phyloP scores from a whole-genome alignment of 2,329 filamentous ascomycete species.

The Colletotrichum ledebouriae region DNA sequence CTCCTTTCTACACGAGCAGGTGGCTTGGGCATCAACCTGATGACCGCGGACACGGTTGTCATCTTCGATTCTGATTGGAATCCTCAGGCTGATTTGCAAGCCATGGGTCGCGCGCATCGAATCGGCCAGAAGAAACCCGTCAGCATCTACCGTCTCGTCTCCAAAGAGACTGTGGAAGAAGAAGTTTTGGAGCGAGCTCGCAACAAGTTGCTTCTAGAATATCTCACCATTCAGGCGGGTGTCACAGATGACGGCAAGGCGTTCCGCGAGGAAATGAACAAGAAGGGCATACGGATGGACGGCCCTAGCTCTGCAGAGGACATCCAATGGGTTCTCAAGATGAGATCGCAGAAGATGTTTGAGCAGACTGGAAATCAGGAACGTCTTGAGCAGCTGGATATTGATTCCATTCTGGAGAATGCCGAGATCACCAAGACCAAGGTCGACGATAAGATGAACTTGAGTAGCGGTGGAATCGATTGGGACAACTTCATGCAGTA shows the following conservation, averaged over 20 bases:
- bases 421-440: constrained; percentile 98
- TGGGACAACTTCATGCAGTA: constrained; percentile 98
- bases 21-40: constrained; percentile 98
- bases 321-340: constrained; percentile 96
- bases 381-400: constrained; percentile 96
- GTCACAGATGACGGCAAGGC: constrained; percentile 96
- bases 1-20: constrained; percentile 94
- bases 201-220: constrained; percentile 97
- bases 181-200: constrained; percentile 95
- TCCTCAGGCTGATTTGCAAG: constrained; percentile 96
- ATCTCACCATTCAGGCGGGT: constrained; percentile 95
- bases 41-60: constrained; percentile 98
- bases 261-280: constrained; percentile 79
- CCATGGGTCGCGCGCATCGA: constrained; percentile 97
- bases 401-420: constrained; percentile 96
- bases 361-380: constrained; percentile 97
- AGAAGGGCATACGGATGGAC: constrained; percentile 79
- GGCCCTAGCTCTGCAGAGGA: constrained; percentile 94
- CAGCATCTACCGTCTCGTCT: constrained; percentile 95
- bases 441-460: constrained; percentile 89
- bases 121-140: constrained; percentile 97
- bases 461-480: constrained; percentile 86
- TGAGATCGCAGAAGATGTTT: constrained; percentile 99
- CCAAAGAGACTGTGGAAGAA: constrained; percentile 98
- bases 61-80: constrained; percentile 99